Percentiles rank a stretch among this genome's conserved stretches.
phyloP scores from a whole-genome alignment of 306 rosid genomes.

The Cercis canadensis region DNA sequence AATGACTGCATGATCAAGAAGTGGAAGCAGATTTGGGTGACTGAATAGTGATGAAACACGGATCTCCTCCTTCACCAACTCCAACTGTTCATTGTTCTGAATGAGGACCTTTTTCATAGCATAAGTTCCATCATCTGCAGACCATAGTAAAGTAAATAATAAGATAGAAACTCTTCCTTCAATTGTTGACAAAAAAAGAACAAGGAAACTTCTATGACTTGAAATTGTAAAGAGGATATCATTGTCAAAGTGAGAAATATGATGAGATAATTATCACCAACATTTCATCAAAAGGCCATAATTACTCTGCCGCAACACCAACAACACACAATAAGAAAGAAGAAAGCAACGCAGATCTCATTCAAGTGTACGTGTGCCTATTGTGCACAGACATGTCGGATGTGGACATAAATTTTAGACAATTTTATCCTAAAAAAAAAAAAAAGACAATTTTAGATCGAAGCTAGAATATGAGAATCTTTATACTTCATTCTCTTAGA shows the following conservation, averaged over 20 bases:
- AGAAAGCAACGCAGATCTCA: not conserved
- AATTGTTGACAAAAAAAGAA: slow-evolving; percentile 1
- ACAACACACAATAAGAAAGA: slow-evolving; percentile 1
- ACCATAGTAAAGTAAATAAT: slow-evolving; percentile 13
- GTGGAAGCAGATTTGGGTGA: slow-evolving; percentile 96
- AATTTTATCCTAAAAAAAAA: too few species aligned
- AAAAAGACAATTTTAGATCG: not conserved
- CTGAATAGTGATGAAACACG: slow-evolving; percentile 89
- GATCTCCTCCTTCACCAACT: slow-evolving; percentile 95
- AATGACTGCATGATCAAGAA: slow-evolving; percentile 97
- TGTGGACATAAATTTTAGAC: too few species aligned
- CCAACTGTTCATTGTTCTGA: slow-evolving; percentile 90
- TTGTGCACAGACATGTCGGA: too few species aligned
- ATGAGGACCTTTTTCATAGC: slow-evolving; percentile 96
- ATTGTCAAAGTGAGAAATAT: slow-evolving; percentile 16
- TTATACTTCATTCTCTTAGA: not conserved
- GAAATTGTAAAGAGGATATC: not conserved
- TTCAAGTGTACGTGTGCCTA: not conserved
- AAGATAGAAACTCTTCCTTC: slow-evolving; percentile 11
- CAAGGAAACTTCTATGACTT: not conserved
- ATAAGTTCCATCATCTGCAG: slow-evolving; percentile 86
- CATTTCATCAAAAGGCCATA: slow-evolving; percentile 15
- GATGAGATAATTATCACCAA: not conserved
- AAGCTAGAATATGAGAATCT: not conserved
- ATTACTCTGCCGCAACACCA: not conserved